Conservation (phyloP, 148 eudicot genomes). For the Arctostaphylos glauca region DNA sequence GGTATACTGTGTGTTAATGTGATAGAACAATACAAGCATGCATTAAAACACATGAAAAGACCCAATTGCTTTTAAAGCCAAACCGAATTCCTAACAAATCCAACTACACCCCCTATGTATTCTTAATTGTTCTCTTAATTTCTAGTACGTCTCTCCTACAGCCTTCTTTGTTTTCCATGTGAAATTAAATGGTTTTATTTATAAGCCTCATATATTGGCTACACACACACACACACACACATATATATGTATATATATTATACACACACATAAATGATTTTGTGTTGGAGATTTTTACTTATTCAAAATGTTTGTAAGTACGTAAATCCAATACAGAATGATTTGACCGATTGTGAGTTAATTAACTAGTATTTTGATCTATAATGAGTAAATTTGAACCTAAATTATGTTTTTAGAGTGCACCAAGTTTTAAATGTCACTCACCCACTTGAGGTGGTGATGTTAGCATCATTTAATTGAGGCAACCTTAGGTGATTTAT, state of each 20-base stretch:
- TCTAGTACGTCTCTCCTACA: conserved; percentile 6
- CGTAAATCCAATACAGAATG: too few relatives aligned
- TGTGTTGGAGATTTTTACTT: too few relatives aligned
- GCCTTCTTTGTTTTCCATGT: conserved; percentile 11
- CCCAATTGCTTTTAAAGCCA: conserved; percentile 47
- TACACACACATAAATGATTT: neutral
- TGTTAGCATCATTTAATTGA: neutral
- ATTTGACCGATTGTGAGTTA: too few relatives aligned
- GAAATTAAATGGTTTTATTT: conserved; percentile 17
- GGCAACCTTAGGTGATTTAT: conserved; percentile 2
- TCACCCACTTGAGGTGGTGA: neutral
- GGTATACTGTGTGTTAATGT: neutral
- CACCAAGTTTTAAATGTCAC: neutral
- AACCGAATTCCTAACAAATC: conserved; percentile 45
- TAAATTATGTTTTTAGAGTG: neutral
- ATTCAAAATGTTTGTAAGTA: too few relatives aligned
- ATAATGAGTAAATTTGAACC: neutral
- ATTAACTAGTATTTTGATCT: too few relatives aligned
- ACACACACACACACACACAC: neutral
- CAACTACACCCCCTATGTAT: conserved; percentile 36
- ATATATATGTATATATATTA: too few relatives aligned
- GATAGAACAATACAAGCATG: neutral
- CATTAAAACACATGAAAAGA: conserved; percentile 23
- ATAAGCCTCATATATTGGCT: conserved; percentile 22
- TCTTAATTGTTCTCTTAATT: conserved; percentile 25